These are phyloP conservation scores for Dothistroma pini DNA, from an alignment of 2,329 filamentous ascomycete species.

Conservation along the genomic window DNA sequence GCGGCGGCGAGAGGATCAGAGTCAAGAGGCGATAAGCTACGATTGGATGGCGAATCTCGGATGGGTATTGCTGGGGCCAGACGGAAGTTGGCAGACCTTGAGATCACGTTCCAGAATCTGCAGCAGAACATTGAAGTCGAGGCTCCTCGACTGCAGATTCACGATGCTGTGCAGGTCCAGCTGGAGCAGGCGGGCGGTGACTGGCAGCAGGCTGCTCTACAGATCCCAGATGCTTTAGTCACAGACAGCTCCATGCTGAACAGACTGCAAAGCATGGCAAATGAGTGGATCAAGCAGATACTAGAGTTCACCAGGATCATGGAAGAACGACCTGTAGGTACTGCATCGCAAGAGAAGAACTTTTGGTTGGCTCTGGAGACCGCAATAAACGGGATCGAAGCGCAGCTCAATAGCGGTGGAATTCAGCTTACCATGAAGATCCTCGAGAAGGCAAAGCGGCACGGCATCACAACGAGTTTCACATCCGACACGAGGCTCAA, in stretches of 20 bases:
- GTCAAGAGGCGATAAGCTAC: constrained; percentile 60
- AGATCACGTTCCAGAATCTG: constrained; percentile 82
- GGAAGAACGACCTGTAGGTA: constrained; percentile 71
- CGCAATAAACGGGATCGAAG: constrained; percentile 85
- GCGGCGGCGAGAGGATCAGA: constrained; percentile 85
- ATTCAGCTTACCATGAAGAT: constrained; percentile 91
- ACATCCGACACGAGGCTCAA: constrained; percentile 92
- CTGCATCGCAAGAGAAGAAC: constrained; percentile 95
- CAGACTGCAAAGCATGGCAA: constrained; percentile 86
- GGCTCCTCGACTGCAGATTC: constrained; percentile 79
- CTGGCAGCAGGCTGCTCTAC: constrained; percentile 68
- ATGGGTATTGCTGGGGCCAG: constrained; percentile 96
- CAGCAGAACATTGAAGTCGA: constrained; percentile 99
- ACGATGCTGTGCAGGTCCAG: constrained; percentile 81
- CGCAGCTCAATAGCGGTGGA: constrained; percentile 81
- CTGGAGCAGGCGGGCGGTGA: constrained; percentile 68
- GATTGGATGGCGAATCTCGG: constrained; percentile 83
- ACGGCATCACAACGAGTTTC: constrained; percentile 96
- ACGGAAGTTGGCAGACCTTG: constrained; percentile 92
- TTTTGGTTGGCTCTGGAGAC: constrained; percentile 99
- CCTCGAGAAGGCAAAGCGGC: constrained; percentile 93
- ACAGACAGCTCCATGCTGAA: constrained; percentile 92
- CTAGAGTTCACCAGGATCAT: constrained; percentile 94
- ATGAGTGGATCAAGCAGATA: constrained; percentile 98
- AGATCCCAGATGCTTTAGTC: constrained; percentile 71